Conservation (phyloP, 768 basidiomycete species). For the Lactifluus piperatus region DNA sequence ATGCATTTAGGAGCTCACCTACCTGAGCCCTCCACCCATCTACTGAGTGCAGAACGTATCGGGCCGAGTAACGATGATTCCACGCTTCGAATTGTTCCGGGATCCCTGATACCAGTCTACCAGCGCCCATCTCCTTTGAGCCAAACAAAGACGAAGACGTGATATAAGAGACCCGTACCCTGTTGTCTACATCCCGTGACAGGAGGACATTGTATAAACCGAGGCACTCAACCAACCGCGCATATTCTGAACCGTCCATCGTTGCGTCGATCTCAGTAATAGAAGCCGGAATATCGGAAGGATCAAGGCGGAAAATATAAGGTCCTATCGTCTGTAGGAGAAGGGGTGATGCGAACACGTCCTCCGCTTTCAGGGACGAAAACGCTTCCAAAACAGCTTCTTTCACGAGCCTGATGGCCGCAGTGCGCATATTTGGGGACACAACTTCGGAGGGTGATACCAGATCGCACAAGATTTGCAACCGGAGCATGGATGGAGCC, state of each 20-base stretch:
- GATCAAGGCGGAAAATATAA: slow-evolving; percentile 48
- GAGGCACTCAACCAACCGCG: slow-evolving; percentile 55
- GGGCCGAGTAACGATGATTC: slow-evolving; percentile 3
- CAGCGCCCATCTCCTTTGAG: background rate
- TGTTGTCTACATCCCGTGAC: slow-evolving; percentile 47
- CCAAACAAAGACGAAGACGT: background rate
- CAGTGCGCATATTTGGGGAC: slow-evolving; percentile 60
- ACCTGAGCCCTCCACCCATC: slow-evolving; percentile 6
- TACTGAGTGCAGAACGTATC: slow-evolving; percentile 7
- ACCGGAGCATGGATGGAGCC: slow-evolving; percentile 38
- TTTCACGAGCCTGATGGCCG: slow-evolving; percentile 60
- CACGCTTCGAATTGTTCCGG: slow-evolving; percentile 2
- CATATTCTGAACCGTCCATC: slow-evolving; percentile 48
- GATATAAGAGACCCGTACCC: slow-evolving; percentile 30
- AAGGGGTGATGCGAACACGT: slow-evolving; percentile 44
- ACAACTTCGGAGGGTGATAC: slow-evolving; percentile 34
- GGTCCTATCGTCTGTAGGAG: slow-evolving; percentile 53
- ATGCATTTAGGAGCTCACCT: slow-evolving; percentile 4
- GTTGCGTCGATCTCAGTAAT: slow-evolving; percentile 28
- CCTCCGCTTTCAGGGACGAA: slow-evolving; percentile 26
- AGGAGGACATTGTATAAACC: slow-evolving; percentile 62
- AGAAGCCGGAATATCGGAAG: slow-evolving; percentile 40
- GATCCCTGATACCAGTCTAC: slow-evolving; percentile 28
- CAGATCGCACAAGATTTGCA: slow-evolving; percentile 49
- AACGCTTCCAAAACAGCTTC: slow-evolving; percentile 53